A percentile compares a stretch with the other conserved stretches of the same genome.
phyloP scores from a whole-genome alignment of 345 rosid species.

The Brassica incana region DNA sequence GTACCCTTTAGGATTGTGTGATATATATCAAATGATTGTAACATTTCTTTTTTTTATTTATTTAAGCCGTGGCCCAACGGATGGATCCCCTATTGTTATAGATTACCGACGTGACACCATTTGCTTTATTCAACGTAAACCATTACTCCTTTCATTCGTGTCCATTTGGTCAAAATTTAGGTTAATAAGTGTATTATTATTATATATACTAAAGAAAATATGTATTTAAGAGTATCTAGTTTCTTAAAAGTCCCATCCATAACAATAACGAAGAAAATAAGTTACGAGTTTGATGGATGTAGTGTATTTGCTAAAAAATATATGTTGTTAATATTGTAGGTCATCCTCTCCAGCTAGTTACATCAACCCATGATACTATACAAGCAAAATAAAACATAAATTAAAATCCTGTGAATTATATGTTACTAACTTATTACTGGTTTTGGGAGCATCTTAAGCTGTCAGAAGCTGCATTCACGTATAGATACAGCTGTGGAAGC shows the following conservation, averaged over 20 bases:
- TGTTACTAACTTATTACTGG: background rate
- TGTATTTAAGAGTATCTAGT: background rate
- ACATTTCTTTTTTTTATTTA: slow-evolving; percentile 21
- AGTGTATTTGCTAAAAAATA: background rate
- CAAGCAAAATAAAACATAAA: background rate
- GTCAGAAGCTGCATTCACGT: slow-evolving; percentile 16
- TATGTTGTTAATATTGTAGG: background rate
- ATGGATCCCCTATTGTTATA: slow-evolving; percentile 2
- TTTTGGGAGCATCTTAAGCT: slow-evolving; percentile 1
- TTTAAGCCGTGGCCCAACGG: slow-evolving; percentile 22
- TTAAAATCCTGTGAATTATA: background rate
- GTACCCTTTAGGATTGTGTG: slow-evolving; percentile 5
- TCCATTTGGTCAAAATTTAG: background rate
- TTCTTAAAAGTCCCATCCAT: slow-evolving; percentile 3
- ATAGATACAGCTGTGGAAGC: background rate
- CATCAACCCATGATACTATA: background rate
- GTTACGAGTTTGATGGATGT: background rate
- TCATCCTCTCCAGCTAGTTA: background rate
- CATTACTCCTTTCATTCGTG: background rate
- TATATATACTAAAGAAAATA: background rate
- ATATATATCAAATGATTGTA: slow-evolving; percentile 16
- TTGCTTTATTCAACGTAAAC: slow-evolving; percentile 8
- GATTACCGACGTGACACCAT: slow-evolving; percentile 27
- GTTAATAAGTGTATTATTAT: background rate
- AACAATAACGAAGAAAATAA: background rate